Evolutionary conservation across 1,284 basidiomycete species (phyloP).

Genomic region (Paramarasmius palmivorus): DNA sequence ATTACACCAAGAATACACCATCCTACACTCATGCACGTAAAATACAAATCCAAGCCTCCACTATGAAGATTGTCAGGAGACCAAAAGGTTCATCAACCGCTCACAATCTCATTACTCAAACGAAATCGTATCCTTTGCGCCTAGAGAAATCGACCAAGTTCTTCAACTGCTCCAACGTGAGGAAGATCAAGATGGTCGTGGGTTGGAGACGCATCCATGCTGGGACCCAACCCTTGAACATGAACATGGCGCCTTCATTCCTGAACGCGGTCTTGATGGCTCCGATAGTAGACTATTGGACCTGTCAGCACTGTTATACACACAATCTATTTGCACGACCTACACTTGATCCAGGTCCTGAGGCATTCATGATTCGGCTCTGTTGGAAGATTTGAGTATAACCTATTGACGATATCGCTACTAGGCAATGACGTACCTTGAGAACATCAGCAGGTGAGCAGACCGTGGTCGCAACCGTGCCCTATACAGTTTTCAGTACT

Average conservation of each 20-base stretch:
- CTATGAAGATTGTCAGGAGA: too few relatives aligned
- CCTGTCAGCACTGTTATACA: not conserved
- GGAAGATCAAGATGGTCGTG: constrained; percentile 82
- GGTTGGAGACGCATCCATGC: constrained; percentile 86
- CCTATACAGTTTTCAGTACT: constrained; percentile 40
- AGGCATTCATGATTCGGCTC: constrained; percentile 89
- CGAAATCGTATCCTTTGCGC: constrained; percentile 13
- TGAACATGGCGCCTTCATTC: constrained; percentile 85
- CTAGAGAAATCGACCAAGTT: constrained; percentile 58
- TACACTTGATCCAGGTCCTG: constrained; percentile 74
- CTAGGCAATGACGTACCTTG: constrained; percentile 52
- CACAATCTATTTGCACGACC: constrained; percentile 23
- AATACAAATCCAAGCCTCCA: not conserved
- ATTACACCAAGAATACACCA: too few relatives aligned
- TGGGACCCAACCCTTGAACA: constrained; percentile 91
- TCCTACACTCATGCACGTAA: too few relatives aligned
- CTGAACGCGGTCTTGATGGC: constrained; percentile 75
- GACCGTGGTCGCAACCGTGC: constrained; percentile 91
- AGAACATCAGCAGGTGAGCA: constrained; percentile 92
- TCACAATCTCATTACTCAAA: constrained; percentile 3
- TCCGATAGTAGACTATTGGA: constrained; percentile 59
- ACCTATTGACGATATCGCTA: not conserved
- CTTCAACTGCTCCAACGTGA: constrained; percentile 80
- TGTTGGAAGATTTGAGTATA: constrained; percentile 21
- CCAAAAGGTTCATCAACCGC: too few relatives aligned